Percentiles rank a stretch among this genome's conserved stretches.
Evolutionary conservation across 2,329 filamentous ascomycete genomes (phyloP).

Genomic region (Diaporthe vexans): DNA sequence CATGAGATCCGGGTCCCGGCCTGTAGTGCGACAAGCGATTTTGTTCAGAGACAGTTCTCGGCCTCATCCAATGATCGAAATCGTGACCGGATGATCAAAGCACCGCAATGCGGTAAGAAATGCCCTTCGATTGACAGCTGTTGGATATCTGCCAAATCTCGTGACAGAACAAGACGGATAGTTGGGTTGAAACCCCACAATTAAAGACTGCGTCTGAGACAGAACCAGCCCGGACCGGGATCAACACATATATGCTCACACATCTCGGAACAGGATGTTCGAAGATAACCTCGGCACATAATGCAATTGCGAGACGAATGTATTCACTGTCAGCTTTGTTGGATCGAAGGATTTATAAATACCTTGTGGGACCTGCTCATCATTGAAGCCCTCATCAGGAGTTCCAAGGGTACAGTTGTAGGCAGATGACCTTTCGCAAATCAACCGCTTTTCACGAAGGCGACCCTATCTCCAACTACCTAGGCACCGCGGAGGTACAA

Average conservation of each 20-base stretch:
- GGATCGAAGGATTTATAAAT: background rate
- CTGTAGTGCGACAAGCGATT: slow-evolving; percentile 8
- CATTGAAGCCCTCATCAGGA: background rate
- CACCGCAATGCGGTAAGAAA: background rate
- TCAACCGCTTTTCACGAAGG: background rate
- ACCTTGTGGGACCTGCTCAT: background rate
- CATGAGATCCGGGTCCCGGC: background rate
- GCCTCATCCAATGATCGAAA: background rate
- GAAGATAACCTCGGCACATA: background rate
- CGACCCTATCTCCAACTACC: background rate
- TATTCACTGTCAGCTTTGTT: background rate
- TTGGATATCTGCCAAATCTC: background rate
- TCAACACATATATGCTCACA: background rate
- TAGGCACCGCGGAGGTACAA: too few species aligned
- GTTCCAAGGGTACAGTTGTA: too few species aligned
- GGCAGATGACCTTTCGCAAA: background rate
- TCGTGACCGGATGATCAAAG: background rate
- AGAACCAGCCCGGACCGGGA: background rate
- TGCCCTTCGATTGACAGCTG: background rate
- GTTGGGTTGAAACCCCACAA: slow-evolving; percentile 4
- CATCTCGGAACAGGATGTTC: background rate
- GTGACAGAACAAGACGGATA: background rate
- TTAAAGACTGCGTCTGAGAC: background rate
- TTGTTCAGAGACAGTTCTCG: background rate
- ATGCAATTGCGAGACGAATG: background rate